Evolutionary conservation across 2,329 filamentous ascomycete genomes (phyloP), one percentile per base, ranked within the genome.

Genomic region (Leptographium lundbergii): DNA sequence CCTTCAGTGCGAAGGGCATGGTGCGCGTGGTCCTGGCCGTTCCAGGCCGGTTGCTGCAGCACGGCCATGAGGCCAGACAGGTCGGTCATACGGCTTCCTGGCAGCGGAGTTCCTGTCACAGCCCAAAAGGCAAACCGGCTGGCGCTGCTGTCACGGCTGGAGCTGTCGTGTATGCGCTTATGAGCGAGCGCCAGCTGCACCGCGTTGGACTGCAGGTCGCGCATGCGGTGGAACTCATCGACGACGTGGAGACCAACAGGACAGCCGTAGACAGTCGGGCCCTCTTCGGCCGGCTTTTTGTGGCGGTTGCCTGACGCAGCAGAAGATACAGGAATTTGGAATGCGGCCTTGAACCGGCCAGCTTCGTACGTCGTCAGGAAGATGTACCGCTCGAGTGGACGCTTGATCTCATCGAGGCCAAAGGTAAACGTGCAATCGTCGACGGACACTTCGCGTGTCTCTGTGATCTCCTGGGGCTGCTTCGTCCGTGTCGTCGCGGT

Each of bases 211-310:
- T 24, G 13, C 9, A 51, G 17, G 24, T 27, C 19, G 13, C 25
- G 55, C 22, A 50, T 51, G 13, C 36, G 27, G 55, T 62, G 59
- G 56, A 59, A 60, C 56, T 62, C 61, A 47, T 62, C 61, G 19
- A 61, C 59, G 11, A 62, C n/a, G 45, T 61, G 59, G 7, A 60
- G 42, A 36, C 59, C 61, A 2, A 62, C 58, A 5, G 61, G 61
- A 24, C 60, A 61, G 36, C 61, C 55, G 32, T 62, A 62, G 3
- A 58, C 56, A 2, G 53, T 55, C 22, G 10, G n/a, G 13, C 53
- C 34, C 29, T 11, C 4, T 5, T 9, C 48, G 24, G 56, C 9
- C n/a, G 22, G 6, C 29, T 29, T n/a, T 10, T 19, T 25, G 47
- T n/a, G 45, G n/a, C 52, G 45, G n/a, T 3, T 29, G 19, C 34